Evolutionary conservation across 331 rosid species (phyloP).

Genomic region (Erythrophleum ivorense): DNA sequence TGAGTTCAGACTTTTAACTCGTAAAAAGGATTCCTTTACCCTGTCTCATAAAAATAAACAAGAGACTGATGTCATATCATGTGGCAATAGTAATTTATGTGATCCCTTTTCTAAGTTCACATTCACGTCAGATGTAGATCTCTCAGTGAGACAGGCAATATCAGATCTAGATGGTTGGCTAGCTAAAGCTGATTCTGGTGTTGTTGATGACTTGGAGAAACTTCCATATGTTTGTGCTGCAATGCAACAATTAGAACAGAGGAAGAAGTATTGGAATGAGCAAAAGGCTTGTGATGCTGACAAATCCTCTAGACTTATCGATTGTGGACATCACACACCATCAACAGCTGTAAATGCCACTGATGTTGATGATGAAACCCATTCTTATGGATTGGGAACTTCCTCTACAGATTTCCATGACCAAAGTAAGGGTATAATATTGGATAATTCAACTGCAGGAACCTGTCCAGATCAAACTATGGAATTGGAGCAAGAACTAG

Average conservation of each 20-base stretch:
- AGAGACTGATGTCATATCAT: slow-evolving; percentile 46
- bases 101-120: slow-evolving; percentile 90
- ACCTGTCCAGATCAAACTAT: slow-evolving; percentile 46
- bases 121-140: slow-evolving; percentile 88
- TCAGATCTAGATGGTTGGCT: slow-evolving; percentile 94
- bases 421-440: slow-evolving; percentile 39
- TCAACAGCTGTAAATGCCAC: slow-evolving; percentile 42
- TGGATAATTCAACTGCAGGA: slow-evolving; percentile 53
- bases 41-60: slow-evolving; percentile 54
- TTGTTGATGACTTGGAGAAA: slow-evolving; percentile 93
- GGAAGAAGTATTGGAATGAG: slow-evolving; percentile 86
- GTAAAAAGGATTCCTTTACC: slow-evolving; percentile 72
- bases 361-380: slow-evolving; percentile 50
- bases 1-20: slow-evolving; percentile 69
- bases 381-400: slow-evolving; percentile 46
- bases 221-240: slow-evolving; percentile 98
- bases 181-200: slow-evolving; percentile 87
- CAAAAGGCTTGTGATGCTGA: slow-evolving; percentile 50
- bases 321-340: slow-evolving; percentile 45
- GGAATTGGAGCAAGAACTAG: slow-evolving; percentile 53
- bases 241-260: slow-evolving; percentile 83
- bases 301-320: slow-evolving; percentile 43
- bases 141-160: slow-evolving; percentile 80
- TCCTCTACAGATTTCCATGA: slow-evolving; percentile 47
- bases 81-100: slow-evolving; percentile 43